Conservation (phyloP, 352 stramenopile genomes). For the Pythium coloratum region DNA sequence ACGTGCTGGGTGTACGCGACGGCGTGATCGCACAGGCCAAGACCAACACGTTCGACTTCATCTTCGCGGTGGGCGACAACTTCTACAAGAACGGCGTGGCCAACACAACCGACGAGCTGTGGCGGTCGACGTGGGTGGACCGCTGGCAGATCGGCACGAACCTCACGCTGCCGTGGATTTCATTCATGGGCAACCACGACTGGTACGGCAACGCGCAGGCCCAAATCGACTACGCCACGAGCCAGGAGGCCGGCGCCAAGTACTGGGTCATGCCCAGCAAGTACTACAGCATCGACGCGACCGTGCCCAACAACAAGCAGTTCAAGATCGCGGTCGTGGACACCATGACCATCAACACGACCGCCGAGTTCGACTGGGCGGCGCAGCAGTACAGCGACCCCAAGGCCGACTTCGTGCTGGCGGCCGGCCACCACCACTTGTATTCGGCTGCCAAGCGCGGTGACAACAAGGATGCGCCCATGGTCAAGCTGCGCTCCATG, state of each 20-base stretch:
- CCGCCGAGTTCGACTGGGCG: slow-evolving; percentile 30
- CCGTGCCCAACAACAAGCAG: slow-evolving; percentile 24
- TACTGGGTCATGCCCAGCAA: slow-evolving; percentile 46
- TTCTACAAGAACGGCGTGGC: slow-evolving; percentile 43
- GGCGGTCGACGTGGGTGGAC: slow-evolving; percentile 35
- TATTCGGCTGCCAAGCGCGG: slow-evolving; percentile 33
- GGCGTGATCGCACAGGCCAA: slow-evolving; percentile 29
- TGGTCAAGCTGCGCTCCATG: slow-evolving; percentile 29
- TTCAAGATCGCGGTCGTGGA: slow-evolving; percentile 40
- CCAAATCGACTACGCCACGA: slow-evolving; percentile 34
- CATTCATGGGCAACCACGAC: slow-evolving; percentile 46
- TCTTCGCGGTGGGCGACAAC: slow-evolving; percentile 43
- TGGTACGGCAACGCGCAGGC: slow-evolving; percentile 37
- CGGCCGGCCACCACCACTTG: slow-evolving; percentile 36
- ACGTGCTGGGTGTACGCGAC: slow-evolving; percentile 36
- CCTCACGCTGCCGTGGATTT: slow-evolving; percentile 40
- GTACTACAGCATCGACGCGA: slow-evolving; percentile 37
- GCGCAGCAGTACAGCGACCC: slow-evolving; percentile 28
- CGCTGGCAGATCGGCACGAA: slow-evolving; percentile 36
- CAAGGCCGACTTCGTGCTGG: slow-evolving; percentile 29
- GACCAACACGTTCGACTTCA: slow-evolving; percentile 33
- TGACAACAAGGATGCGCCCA: slow-evolving; percentile 32
- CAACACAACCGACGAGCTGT: slow-evolving; percentile 31
- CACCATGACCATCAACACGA: slow-evolving; percentile 32
- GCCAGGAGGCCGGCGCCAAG: slow-evolving; percentile 22